These are phyloP conservation scores for Cadophora sp. DNA, from an alignment of 2,329 filamentous ascomycete species.

Conservation along the genomic window DNA sequence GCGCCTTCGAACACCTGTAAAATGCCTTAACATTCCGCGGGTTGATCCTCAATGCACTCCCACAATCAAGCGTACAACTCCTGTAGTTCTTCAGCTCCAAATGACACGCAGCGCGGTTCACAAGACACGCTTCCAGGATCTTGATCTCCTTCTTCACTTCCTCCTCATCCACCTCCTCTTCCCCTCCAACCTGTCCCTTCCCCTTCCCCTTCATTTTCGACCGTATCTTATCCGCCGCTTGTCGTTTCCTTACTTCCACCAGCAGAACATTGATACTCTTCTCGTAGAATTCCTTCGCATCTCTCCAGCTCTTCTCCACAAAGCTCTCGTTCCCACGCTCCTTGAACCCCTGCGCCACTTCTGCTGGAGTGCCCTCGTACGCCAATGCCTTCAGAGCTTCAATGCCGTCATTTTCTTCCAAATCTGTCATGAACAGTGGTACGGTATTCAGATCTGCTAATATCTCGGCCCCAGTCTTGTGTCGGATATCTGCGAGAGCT, in stretches of 20 bases:
- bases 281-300: slow-evolving; percentile 90
- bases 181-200: slow-evolving; percentile 47
- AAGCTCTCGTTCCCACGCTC: slow-evolving; percentile 93
- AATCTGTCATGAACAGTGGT: slow-evolving; percentile 95
- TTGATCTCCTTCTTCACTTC: slow-evolving; percentile 58
- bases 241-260: slow-evolving; percentile 64
- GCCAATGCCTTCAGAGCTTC: slow-evolving; percentile 89
- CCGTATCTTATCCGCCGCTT: slow-evolving; percentile 27
- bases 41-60: slow-evolving; percentile 79
- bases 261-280: slow-evolving; percentile 81
- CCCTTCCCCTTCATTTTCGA: slow-evolving; percentile 10
- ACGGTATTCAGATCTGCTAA: slow-evolving; percentile 70
- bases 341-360: slow-evolving; percentile 85
- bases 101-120: slow-evolving; percentile 90
- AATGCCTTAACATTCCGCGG: slow-evolving; percentile 85
- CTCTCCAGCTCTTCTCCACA: slow-evolving; percentile 72
- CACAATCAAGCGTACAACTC: slow-evolving; percentile 84
- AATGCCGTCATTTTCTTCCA: slow-evolving; percentile 83
- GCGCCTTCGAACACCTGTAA: slow-evolving; percentile 82
- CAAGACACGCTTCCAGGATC: slow-evolving; percentile 77
- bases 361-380: slow-evolving; percentile 88
- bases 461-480: slow-evolving; percentile 65
- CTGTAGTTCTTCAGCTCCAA: slow-evolving; percentile 89
- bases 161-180: slow-evolving; percentile 52
- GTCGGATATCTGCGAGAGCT: slow-evolving; percentile 61